These are phyloP conservation scores for Hypoxylon rickii DNA, from an alignment of 495 filamentous ascomycete species.

Conservation along the genomic window DNA sequence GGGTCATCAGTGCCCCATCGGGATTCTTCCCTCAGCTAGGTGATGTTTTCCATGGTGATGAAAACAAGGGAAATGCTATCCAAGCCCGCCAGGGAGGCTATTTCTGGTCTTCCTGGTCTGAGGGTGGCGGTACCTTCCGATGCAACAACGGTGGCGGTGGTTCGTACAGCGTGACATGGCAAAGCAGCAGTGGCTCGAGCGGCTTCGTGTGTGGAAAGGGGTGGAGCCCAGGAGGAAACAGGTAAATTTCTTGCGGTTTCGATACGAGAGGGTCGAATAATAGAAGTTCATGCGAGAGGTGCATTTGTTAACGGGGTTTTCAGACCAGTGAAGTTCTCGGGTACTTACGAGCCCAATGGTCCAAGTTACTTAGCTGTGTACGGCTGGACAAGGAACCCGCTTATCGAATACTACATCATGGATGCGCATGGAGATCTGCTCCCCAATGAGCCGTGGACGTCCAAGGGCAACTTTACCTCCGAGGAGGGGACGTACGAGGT, in stretches of 20 bases:
- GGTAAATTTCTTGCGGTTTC: conserved; percentile 40
- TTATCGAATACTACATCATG: conserved; percentile 70
- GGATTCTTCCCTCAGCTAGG: conserved; percentile 46
- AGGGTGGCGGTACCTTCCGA: conserved; percentile 54
- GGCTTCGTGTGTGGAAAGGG: conserved; percentile 68
- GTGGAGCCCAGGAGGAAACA: conserved; percentile 58
- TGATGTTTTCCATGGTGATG: conserved; percentile 40
- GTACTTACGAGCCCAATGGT: conserved; percentile 59
- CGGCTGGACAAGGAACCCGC: conserved; percentile 66
- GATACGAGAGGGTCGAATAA: no score
- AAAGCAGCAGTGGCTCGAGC: conserved; percentile 46
- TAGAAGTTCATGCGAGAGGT: no score
- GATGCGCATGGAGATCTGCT: conserved; percentile 62
- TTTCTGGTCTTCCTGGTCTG: conserved; percentile 65
- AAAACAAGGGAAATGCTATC: conserved; percentile 42
- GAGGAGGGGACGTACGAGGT: conserved; percentile 63
- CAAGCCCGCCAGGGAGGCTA: conserved; percentile 52
- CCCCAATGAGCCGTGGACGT: conserved; percentile 54
- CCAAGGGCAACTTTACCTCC: conserved; percentile 58
- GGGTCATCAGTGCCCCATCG: conserved; percentile 45
- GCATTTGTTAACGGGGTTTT: conserved; percentile 8
- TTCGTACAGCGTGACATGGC: conserved; percentile 58
- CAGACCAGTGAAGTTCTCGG: conserved; percentile 60
- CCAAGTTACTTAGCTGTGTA: conserved; percentile 66
- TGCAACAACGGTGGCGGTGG: conserved; percentile 59